Evolutionary conservation across 148 eudicot species (phyloP).

Genomic region (Oxyria digyna): DNA sequence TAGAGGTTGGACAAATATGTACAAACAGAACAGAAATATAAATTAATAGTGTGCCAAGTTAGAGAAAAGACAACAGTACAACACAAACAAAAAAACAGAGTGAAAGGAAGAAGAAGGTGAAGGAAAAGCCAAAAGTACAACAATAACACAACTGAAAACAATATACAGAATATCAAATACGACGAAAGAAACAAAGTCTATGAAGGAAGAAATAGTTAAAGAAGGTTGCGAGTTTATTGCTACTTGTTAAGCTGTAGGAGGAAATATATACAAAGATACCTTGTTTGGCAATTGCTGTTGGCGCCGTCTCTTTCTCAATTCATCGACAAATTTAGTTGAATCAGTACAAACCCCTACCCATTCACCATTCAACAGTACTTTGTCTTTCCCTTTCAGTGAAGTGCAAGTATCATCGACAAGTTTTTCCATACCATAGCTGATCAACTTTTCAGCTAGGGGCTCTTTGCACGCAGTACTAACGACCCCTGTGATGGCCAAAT

Average conservation of each 20-base stretch:
- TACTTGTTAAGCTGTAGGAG: background rate
- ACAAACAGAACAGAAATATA: too few relatives aligned
- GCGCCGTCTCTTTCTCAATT: conserved; percentile 50
- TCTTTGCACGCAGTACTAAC: conserved; percentile 45
- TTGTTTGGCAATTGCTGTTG: conserved; percentile 41
- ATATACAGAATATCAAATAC: too few relatives aligned
- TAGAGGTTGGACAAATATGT: too few relatives aligned
- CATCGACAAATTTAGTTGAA: conserved; percentile 48
- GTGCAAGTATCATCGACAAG: conserved; percentile 45
- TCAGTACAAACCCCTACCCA: conserved; percentile 73
- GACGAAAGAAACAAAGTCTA: too few relatives aligned
- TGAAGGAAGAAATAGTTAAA: too few relatives aligned
- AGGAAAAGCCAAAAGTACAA: too few relatives aligned
- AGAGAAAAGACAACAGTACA: too few relatives aligned
- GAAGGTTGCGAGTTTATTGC: background rate
- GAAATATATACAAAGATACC: conserved; percentile 23
- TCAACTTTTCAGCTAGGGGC: conserved; percentile 31
- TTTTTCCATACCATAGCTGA: conserved; percentile 55
- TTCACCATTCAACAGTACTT: conserved; percentile 71
- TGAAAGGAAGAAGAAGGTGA: too few relatives aligned
- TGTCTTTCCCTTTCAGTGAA: conserved; percentile 40
- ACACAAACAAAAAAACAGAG: too few relatives aligned
- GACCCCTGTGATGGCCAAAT: conserved; percentile 73
- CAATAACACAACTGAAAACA: too few relatives aligned
- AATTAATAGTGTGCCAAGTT: too few relatives aligned